phyloP scores from a whole-genome alignment of 768 basidiomycete species.

The Suillus variegatus region DNA sequence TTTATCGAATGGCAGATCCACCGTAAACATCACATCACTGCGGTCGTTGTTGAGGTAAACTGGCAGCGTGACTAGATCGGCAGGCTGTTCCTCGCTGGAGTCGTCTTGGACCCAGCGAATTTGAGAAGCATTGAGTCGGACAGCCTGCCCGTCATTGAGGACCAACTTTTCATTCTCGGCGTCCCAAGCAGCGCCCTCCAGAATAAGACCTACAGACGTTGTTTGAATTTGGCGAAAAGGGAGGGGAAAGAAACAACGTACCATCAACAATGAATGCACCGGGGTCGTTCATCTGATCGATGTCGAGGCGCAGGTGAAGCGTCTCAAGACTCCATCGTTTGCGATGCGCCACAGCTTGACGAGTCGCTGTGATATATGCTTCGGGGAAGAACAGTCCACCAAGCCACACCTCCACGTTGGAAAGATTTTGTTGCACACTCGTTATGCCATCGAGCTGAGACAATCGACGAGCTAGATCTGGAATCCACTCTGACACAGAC shows the following conservation, averaged over 20 bases:
- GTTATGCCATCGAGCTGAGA: constrained; percentile 77
- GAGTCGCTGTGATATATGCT: constrained; percentile 93
- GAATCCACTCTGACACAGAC: constrained; percentile 85
- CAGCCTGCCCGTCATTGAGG: constrained; percentile 86
- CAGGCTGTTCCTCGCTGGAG: constrained; percentile 17
- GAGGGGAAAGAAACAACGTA: constrained; percentile 1
- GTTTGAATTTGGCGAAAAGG: constrained; percentile 8
- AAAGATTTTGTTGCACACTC: constrained; percentile 52
- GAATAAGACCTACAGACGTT: constrained; percentile 61
- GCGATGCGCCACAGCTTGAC: constrained; percentile 93
- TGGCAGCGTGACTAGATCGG: constrained; percentile 69
- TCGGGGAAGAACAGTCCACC: constrained; percentile 96
- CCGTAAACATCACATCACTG: constrained; percentile 88
- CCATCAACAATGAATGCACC: constrained; percentile 87
- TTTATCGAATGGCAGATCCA: constrained; percentile 77
- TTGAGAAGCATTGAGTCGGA: constrained; percentile 78
- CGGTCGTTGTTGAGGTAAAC: constrained; percentile 92
- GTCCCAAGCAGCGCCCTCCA: constrained; percentile 85
- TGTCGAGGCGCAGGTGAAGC: constrained; percentile 73
- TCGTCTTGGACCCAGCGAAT: constrained; percentile 79
- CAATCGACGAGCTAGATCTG: constrained; percentile 77
- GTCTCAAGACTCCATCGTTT: constrained; percentile 94
- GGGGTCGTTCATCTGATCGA: constrained; percentile 78
- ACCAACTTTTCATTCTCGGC: constrained; percentile 55
- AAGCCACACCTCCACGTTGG: constrained; percentile 83